Base-by-base conservation (phyloP, 2,329 filamentous ascomycete genomes). In the Colletotrichum siamense region DNA sequence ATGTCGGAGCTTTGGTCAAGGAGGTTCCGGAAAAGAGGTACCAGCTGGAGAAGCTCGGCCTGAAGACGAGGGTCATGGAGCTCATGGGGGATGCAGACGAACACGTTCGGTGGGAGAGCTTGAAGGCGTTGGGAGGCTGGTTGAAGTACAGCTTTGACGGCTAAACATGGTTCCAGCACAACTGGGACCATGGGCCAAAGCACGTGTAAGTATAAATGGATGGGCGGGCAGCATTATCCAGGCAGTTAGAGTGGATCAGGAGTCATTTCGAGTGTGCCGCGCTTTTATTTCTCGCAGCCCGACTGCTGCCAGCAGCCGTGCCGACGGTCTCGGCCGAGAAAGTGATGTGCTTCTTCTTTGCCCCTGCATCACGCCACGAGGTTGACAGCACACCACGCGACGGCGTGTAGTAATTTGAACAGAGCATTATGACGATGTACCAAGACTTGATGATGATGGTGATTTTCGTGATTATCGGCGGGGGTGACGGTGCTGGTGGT, bases 51-150 rank as follows among this genome's bases (percentile, higher is more conserved):
- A 96, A 93, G 86, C 85, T 96, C 59, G 95, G 95, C 0, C 86
- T 98, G 78, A 98, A 98, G 91, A 92, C 91, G 22, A 91, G 95
- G 79, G 94, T 98, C 77, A 98, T 98, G 96, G 95, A 96, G 86
- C 89, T 98, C 82, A 98, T 98, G 96, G 93, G 92, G 81, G 95
- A 98, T 82, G 90, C 92, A 75, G 95, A 98, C 81, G 96, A 98
- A 87, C 93, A 92, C 76, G 95, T 98, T 63, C 90, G 96, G 82
- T 98, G 96, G 95, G 96, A 98, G 88, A 97, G 95, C 85, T 87
- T 98, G 86, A 92, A 94, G 81, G 96, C 96, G 18, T 92, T 98
- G 55, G 91, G 91, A 24, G 89, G 90, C 22, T 92, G 91, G 91
- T 84, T 92, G 81, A 92, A 92, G 87, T 92, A 92, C 81, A 92